A percentile compares a stretch with the other conserved stretches of the same genome.
Evolutionary conservation across 176 grass and related monocot species (phyloP).

Genomic region (Oryza australiensis): DNA sequence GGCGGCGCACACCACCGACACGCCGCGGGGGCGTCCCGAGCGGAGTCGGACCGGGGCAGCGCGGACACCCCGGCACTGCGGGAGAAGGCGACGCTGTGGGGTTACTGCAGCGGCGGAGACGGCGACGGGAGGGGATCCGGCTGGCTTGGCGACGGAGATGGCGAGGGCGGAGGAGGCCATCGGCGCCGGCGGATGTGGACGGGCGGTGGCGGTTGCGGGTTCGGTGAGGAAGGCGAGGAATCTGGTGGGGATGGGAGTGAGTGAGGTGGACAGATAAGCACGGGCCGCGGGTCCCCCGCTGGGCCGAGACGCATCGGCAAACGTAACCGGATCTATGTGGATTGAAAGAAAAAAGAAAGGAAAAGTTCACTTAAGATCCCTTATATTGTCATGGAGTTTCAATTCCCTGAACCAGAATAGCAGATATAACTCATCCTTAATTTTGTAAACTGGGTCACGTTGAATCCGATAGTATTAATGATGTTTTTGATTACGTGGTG

Average conservation of each 20-base stretch:
- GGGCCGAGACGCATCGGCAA: not conserved
- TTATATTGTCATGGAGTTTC: no score
- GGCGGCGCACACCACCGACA: slow-evolving; percentile 45
- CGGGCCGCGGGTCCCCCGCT: not conserved
- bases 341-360: no score
- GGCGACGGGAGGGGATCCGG: slow-evolving; percentile 2
- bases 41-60: not conserved
- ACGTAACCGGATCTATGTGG: no score
- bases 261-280: slow-evolving; percentile 8
- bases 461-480: no score
- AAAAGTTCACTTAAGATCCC: no score
- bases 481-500: no score
- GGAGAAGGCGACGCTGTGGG: slow-evolving; percentile 12
- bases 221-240: not conserved
- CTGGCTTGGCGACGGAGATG: slow-evolving; percentile 4
- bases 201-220: not conserved
- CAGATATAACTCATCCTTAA: no score
- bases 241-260: not conserved
- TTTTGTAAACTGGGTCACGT: no score
- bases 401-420: no score
- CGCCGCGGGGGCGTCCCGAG: slow-evolving; percentile 23
- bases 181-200: slow-evolving; percentile 7
- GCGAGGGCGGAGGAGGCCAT: slow-evolving; percentile 47
- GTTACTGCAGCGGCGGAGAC: not conserved
- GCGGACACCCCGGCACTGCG: slow-evolving; percentile 5